A percentile compares a stretch with the other conserved stretches of the same genome.
phyloP scores from a whole-genome alignment of 768 basidiomycete species.

The Lentinula raphanica region DNA sequence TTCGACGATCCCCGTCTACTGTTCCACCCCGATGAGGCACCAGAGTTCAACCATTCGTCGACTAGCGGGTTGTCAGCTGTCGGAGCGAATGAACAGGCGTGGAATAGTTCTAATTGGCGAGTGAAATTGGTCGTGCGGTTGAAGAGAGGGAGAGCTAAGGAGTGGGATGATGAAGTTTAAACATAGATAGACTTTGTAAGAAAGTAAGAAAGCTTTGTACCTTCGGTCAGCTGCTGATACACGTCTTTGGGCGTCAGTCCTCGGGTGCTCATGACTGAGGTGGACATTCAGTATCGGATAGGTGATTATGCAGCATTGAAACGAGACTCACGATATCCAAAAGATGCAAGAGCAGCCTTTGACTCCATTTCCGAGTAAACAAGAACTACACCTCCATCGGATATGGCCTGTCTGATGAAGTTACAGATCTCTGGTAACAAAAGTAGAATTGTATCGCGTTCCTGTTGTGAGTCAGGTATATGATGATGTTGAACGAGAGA shows the following conservation, averaged over 20 bases:
- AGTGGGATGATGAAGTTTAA: background rate
- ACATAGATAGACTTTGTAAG: background rate
- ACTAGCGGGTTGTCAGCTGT: constrained; percentile 34
- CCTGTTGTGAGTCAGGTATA: constrained; percentile 34
- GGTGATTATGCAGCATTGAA: constrained; percentile 2
- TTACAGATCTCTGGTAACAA: constrained; percentile 40
- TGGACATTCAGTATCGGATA: constrained; percentile 6
- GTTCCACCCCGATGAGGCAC: background rate
- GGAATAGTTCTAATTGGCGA: constrained; percentile 42
- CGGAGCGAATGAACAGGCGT: constrained; percentile 35
- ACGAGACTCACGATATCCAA: constrained; percentile 45
- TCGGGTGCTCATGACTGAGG: constrained; percentile 43
- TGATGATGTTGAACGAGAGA: constrained; percentile 34
- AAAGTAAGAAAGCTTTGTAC: constrained; percentile 20
- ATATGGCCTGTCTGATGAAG: constrained; percentile 40
- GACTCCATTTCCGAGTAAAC: constrained; percentile 52
- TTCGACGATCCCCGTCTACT: background rate
- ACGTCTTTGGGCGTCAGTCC: constrained; percentile 35
- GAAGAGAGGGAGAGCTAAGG: constrained; percentile 48
- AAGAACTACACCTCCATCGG: constrained; percentile 40
- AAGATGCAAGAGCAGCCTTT: constrained; percentile 47
- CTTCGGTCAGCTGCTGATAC: constrained; percentile 34
- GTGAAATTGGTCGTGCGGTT: constrained; percentile 42
- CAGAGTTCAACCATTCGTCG: constrained; percentile 29
- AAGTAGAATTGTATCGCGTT: constrained; percentile 37